Conservation (phyloP, 305 asterid species). For the Petunia hybrid region DNA sequence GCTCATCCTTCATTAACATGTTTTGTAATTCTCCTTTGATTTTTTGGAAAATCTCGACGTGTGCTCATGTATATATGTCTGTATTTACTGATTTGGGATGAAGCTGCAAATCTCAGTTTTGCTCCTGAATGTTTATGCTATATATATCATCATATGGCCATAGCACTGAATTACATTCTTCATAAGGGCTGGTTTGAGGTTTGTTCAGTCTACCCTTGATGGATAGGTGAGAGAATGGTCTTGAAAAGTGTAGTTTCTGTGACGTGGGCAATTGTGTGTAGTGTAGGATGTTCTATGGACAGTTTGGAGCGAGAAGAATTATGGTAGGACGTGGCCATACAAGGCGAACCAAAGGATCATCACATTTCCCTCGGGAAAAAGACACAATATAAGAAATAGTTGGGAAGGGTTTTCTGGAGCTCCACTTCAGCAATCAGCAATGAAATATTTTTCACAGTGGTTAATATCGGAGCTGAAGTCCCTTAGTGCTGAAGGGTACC, state of each 20-base stretch:
- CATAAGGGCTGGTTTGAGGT: slow-evolving; percentile 92
- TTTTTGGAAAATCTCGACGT: slow-evolving; percentile 50
- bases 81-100: slow-evolving; percentile 87
- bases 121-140: slow-evolving; percentile 91
- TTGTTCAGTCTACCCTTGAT: slow-evolving; percentile 84
- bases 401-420: too few relatives aligned
- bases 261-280: slow-evolving; percentile 65
- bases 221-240: slow-evolving; percentile 86
- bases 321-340: slow-evolving; percentile 69
- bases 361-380: slow-evolving; percentile 42
- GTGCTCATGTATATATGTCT: slow-evolving; percentile 86
- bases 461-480: too few relatives aligned
- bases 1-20: neutral
- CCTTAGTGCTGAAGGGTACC: too few relatives aligned
- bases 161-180: slow-evolving; percentile 83
- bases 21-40: neutral
- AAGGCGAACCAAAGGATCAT: slow-evolving; percentile 73
- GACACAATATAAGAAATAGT: too few relatives aligned
- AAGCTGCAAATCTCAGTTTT: slow-evolving; percentile 84
- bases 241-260: slow-evolving; percentile 78
- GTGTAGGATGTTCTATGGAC: slow-evolving; percentile 77
- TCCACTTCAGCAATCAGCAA: too few relatives aligned
- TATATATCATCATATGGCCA: slow-evolving; percentile 90
- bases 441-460: too few relatives aligned
- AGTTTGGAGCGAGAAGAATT: slow-evolving; percentile 86